Evolutionary conservation across 441 rosid species (phyloP), one percentile per base, ranked within the genome.

Genomic region (Populus hybrid): DNA sequence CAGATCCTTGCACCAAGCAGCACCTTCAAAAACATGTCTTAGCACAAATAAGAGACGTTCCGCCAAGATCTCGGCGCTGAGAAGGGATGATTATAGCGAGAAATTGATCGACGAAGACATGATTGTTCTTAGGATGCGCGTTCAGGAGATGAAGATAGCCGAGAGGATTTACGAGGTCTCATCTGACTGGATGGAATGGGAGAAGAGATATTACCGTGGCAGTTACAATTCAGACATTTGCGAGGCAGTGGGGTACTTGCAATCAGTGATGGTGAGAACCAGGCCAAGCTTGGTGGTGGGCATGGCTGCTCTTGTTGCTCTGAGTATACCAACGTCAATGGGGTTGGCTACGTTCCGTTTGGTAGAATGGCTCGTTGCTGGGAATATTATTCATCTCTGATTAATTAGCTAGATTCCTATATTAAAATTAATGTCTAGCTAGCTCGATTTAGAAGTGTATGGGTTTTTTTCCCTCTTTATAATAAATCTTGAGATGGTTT

Each of bases 111-210:
- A 91, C 53, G 92, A 83, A 78, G 83, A 82, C 83, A 88, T 90
- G 92, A 85, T 38, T 46, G 90, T 90, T 16, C 86, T 90, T 0
- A 76, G 92, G 75, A 90, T 85, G 69, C 84, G 89, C 2, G 85
- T 91, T 34, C 91, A 86, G 59, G 94, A 90, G 83, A 82, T 80
- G 86, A 90, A 87, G 88, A 85, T 86, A 88, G 76, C 76, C 4
- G 94, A 90, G 81, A 61, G 82, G 67, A 85, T 84, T 77, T 84
- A 81, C 70, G 89, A 91, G 80, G 18, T 4, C 12, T 89, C 90
- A 4, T 67, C 82, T 16, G 83, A 86, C 10, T 91, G 96, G 96
- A 84, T 89, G 92, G 86, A 81, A 5, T 91, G 92, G 92, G 94
- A 91, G 89, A 90, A 90, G 64, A 86, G 79, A 42, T 90, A 83